A percentile compares a stretch with the other conserved stretches of the same genome.
phyloP scores from a whole-genome alignment of 495 filamentous ascomycete species.

The Aspergillus ostianus region DNA sequence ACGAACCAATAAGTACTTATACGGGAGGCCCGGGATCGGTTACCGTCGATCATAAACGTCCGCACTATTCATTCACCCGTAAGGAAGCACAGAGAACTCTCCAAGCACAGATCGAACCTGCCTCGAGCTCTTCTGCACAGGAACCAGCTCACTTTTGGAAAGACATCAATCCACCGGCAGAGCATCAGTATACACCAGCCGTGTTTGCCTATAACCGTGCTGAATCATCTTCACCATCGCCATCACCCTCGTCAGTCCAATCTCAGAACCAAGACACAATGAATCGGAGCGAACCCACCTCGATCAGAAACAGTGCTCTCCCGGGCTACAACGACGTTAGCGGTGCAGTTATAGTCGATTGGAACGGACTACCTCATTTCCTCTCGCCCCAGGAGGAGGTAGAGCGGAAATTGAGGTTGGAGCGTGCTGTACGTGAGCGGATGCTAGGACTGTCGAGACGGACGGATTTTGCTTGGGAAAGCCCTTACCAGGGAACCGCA shows the following conservation, averaged over 20 bases:
- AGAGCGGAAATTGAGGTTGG: slow-evolving; percentile 18
- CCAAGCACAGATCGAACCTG: slow-evolving; percentile 4
- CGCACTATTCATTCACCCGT: not conserved
- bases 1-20: not conserved
- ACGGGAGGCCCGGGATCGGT: not conserved
- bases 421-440: slow-evolving; percentile 28
- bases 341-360: slow-evolving; percentile 30
- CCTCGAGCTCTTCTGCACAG: slow-evolving; percentile 1
- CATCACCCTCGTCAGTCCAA: not conserved
- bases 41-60: not conserved
- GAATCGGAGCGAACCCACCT: not conserved
- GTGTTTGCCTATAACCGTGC: not conserved
- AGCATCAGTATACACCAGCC: not conserved
- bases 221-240: not conserved
- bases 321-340: slow-evolving; percentile 32
- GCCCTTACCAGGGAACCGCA: slow-evolving; percentile 3
- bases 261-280: slow-evolving; percentile 7
- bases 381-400: slow-evolving; percentile 29
- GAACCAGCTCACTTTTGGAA: slow-evolving; percentile 14
- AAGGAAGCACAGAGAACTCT: not conserved
- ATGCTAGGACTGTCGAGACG: slow-evolving; percentile 29
- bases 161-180: slow-evolving; percentile 19
- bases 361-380: slow-evolving; percentile 27
- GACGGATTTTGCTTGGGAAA: slow-evolving; percentile 27
- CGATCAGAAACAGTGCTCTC: slow-evolving; percentile 9